phyloP scores from a whole-genome alignment of 805 yeast genomes.

The Candida vaughaniae region DNA sequence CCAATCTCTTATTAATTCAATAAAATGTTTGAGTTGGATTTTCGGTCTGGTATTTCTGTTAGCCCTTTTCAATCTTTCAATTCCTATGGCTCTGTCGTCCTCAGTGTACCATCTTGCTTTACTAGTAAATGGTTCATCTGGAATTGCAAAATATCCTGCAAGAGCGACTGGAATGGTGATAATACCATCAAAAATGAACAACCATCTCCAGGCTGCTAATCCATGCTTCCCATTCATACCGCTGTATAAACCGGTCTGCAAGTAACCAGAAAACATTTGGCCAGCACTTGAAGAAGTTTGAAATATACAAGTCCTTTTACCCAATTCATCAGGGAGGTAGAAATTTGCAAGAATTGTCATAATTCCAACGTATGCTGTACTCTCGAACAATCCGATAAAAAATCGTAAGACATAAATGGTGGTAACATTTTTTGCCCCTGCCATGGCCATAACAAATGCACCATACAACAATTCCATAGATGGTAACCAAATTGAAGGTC shows the following conservation, averaged over 20 bases:
- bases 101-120: slow-evolving; percentile 2
- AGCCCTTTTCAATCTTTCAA: slow-evolving; percentile 1
- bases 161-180: slow-evolving; percentile 36
- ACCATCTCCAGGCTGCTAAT: slow-evolving; percentile 46
- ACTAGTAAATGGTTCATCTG: slow-evolving; percentile 4
- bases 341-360: slow-evolving; percentile 20
- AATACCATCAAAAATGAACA: slow-evolving; percentile 36
- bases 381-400: slow-evolving; percentile 27
- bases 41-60: slow-evolving; percentile 4
- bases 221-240: slow-evolving; percentile 35
- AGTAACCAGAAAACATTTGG: slow-evolving; percentile 15
- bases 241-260: slow-evolving; percentile 18
- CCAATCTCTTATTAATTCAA: slow-evolving; percentile 4
- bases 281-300: slow-evolving; percentile 14
- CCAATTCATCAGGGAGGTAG: slow-evolving; percentile 21
- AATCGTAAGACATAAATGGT: slow-evolving; percentile 63
- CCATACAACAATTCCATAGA: slow-evolving; percentile 36
- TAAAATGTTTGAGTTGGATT: slow-evolving; percentile 1
- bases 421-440: slow-evolving; percentile 32
- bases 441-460: slow-evolving; percentile 30
- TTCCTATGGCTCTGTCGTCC: background rate
- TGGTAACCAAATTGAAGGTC: slow-evolving; percentile 33
- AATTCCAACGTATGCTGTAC: slow-evolving; percentile 17
- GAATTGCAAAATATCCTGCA: slow-evolving; percentile 29
- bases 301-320: slow-evolving; percentile 16